Conservation (phyloP, 768 basidiomycete genomes). For the Mycena floridula region DNA sequence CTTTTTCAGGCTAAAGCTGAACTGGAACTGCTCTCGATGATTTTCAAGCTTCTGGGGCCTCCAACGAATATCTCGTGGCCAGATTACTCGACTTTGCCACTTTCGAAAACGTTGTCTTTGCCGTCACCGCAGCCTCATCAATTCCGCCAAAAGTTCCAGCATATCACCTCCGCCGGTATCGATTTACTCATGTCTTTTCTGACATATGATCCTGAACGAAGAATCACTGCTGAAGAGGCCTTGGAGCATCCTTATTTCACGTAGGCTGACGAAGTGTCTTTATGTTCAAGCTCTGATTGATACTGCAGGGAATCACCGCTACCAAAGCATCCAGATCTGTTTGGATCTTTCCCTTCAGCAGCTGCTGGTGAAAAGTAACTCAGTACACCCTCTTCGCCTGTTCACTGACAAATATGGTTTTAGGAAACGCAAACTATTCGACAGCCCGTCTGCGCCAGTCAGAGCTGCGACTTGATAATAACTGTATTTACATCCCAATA, state of each 20-base stretch:
- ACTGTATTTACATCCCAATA: too few relatives aligned
- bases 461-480: too few relatives aligned
- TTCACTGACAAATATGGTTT: constrained; percentile 2
- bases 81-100: constrained; percentile 69
- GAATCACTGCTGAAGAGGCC: constrained; percentile 89
- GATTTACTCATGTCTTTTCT: constrained; percentile 79
- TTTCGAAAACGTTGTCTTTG: constrained; percentile 72
- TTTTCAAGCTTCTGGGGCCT: constrained; percentile 92
- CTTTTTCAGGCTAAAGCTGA: constrained; percentile 98
- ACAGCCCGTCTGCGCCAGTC: constrained; percentile 76
- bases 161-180: constrained; percentile 77
- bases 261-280: constrained; percentile 36
- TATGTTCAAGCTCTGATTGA: background rate
- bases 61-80: constrained; percentile 88
- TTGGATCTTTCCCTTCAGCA: constrained; percentile 91
- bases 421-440: constrained; percentile 73
- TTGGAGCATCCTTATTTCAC: constrained; percentile 87
- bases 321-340: constrained; percentile 94
- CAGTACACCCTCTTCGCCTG: background rate
- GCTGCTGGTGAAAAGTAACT: constrained; percentile 94
- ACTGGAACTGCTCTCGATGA: constrained; percentile 87
- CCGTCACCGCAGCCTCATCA: constrained; percentile 70
- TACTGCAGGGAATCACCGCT: constrained; percentile 76
- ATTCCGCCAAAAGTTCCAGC: constrained; percentile 81
- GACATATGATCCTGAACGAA: constrained; percentile 81